Base-by-base conservation (phyloP, 2,329 filamentous ascomycete genomes). In the Mycogone perniciosa region DNA sequence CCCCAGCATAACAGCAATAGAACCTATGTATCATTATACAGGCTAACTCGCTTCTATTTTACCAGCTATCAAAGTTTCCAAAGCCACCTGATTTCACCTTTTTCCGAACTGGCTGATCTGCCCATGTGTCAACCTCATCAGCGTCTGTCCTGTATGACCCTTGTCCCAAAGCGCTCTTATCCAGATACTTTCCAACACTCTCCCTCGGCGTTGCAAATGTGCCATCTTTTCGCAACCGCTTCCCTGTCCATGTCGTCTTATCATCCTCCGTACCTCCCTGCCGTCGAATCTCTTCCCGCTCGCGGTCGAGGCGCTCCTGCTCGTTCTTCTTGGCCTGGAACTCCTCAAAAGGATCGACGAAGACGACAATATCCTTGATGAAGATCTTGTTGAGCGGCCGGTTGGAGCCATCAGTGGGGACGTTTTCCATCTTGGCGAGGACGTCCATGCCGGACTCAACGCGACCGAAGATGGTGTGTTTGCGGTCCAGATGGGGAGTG, bases 11-110 rank as follows among this genome's bases (percentile, higher is more conserved):
- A 20, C 20, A 20, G 20, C 20, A 20, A 20, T 20, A 20, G 20
- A 20, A 20, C 20, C 20, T 20, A 20, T 20, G 20, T 20, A 20
- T 20, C 20, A 20, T 20, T 20, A 20, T 20, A 20, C 20, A 20
- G 20, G 20, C 20, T 20, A 20, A 20, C 20, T 20, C 20, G 20
- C 26, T 3, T 26, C 26, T 13, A 44, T 48, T 51, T 72, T 73
- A 96, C 92, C 93, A 99, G 35, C 74, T 80, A 69, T 96, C 91
- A 67, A 99, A 99, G 68, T 96, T 95, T 2, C 92, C 91, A 75
- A 97, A 99, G 0, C 89, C 90, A 9, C 82, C 81, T 1, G 64
- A 67, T 64, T 88, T 93, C 2, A 75, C 69, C 72, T 96, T 97
- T 71, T 96, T 97, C 68, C 81, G 84, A 4, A 76, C 80, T 13